A percentile compares a stretch with the other conserved stretches of the same genome.
Conservation (phyloP, 2,329 filamentous ascomycete species). For the Alternaria gaisen region DNA sequence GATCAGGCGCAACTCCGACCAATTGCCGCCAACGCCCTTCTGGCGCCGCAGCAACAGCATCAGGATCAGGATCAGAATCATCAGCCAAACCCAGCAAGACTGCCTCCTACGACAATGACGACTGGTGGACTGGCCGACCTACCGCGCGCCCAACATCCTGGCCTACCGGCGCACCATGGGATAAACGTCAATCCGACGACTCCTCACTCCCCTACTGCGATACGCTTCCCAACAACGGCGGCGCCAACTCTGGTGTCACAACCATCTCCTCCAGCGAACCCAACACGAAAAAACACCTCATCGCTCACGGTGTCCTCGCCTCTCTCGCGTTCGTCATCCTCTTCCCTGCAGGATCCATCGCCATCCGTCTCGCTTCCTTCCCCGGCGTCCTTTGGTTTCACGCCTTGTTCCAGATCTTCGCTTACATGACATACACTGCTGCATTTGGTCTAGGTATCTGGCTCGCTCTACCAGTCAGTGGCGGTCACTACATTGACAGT, state of each 20-base stretch:
- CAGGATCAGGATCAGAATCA: background rate
- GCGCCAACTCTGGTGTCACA: conserved; percentile 28
- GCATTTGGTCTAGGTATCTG: conserved; percentile 61
- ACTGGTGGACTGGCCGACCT: conserved; percentile 14
- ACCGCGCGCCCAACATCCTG: conserved; percentile 30
- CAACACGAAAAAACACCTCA: conserved; percentile 31
- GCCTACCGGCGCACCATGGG: conserved; percentile 18
- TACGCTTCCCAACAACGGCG: conserved; percentile 17
- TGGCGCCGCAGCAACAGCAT: conserved; percentile 14
- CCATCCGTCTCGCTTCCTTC: conserved; percentile 55
- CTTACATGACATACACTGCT: conserved; percentile 58
- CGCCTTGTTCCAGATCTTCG: conserved; percentile 58
- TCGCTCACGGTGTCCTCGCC: conserved; percentile 56
- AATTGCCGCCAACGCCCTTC: conserved; percentile 45
- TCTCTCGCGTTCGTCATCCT: conserved; percentile 56
- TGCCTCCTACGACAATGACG: background rate
- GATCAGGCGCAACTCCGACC: conserved; percentile 20
- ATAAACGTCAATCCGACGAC: conserved; percentile 16
- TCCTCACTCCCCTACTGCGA: conserved; percentile 42
- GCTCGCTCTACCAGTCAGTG: background rate
- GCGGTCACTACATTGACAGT: conserved; percentile 49
- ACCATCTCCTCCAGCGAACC: conserved; percentile 14
- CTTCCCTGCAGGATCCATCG: conserved; percentile 56
- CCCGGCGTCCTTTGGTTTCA: conserved; percentile 56
- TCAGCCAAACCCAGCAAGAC: background rate